phyloP scores from a whole-genome alignment of 352 stramenopile genomes.

The Pythium vanterpoolii region DNA sequence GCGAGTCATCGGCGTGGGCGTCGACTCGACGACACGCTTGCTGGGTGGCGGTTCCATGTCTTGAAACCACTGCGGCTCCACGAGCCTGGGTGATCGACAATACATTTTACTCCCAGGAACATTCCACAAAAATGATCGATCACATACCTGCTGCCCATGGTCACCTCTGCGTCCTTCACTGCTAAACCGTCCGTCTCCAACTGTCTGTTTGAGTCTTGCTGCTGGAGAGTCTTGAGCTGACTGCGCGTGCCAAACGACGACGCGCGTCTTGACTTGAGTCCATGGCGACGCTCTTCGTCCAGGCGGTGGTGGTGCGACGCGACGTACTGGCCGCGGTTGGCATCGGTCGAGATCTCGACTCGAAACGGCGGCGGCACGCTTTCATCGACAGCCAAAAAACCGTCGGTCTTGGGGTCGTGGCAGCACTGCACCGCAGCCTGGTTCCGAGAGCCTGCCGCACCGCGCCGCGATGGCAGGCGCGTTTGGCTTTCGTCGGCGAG shows the following conservation, averaged over 20 bases:
- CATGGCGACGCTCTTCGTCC: slow-evolving; percentile 19
- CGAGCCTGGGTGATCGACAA: not conserved
- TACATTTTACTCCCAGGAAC: no score
- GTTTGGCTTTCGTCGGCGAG: not conserved
- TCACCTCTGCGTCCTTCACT: not conserved
- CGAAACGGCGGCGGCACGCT: slow-evolving; percentile 75
- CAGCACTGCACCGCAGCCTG: slow-evolving; percentile 31
- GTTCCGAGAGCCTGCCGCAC: slow-evolving; percentile 43
- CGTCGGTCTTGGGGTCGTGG: slow-evolving; percentile 75
- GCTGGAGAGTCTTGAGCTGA: slow-evolving; percentile 25
- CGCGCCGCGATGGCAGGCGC: slow-evolving; percentile 35
- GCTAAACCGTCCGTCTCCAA: not conserved
- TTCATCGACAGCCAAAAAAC: slow-evolving; percentile 78
- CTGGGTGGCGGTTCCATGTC: not conserved
- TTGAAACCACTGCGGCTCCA: slow-evolving; percentile 10
- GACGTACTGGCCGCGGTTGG: slow-evolving; percentile 19
- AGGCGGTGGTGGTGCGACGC: slow-evolving; percentile 3
- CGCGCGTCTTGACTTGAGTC: slow-evolving; percentile 26
- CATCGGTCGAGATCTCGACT: slow-evolving; percentile 73
- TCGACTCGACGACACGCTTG: not conserved
- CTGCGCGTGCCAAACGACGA: slow-evolving; percentile 48
- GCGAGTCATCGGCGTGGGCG: not conserved
- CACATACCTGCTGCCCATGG: not conserved
- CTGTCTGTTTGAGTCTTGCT: not conserved
- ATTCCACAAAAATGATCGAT: not conserved